Conservation (phyloP, 139 green algal genomes). For the Parachlorella kessleri region DNA sequence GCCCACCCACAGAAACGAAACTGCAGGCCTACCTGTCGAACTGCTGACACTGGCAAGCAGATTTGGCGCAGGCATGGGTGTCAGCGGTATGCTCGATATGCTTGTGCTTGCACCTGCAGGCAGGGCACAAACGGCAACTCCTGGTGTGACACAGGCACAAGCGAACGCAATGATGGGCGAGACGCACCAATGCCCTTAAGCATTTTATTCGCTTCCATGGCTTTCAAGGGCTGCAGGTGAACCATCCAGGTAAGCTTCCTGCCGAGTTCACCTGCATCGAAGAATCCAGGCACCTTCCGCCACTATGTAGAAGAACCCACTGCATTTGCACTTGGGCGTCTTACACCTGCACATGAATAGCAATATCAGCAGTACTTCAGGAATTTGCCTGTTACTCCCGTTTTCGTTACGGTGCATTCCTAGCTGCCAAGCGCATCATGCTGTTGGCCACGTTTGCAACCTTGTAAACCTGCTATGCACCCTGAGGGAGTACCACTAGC, state of each 20-base stretch:
- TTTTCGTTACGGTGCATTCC: not conserved
- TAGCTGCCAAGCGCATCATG: not conserved
- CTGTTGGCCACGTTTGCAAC: not conserved
- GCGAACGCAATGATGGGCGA: too few species aligned
- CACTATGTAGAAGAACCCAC: slow-evolving; percentile 75
- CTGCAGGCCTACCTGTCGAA: slow-evolving; percentile 57
- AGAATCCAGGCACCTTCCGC: slow-evolving; percentile 73
- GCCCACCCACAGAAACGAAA: too few species aligned
- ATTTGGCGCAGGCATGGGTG: slow-evolving; percentile 61
- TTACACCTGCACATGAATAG: slow-evolving; percentile 47
- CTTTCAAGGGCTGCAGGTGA: too few species aligned
- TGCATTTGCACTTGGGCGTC: slow-evolving; percentile 51
- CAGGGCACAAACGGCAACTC: too few species aligned
- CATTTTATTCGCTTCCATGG: too few species aligned
- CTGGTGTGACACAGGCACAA: too few species aligned
- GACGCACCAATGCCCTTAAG: too few species aligned
- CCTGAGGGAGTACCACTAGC: not conserved
- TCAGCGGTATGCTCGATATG: slow-evolving; percentile 71
- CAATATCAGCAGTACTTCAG: not conserved
- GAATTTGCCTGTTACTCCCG: not conserved
- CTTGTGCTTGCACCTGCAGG: slow-evolving; percentile 79
- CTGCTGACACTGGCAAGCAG: slow-evolving; percentile 48
- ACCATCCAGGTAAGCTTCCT: too few species aligned
- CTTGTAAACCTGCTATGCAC: not conserved
- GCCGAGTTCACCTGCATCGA: slow-evolving; percentile 46